Evolutionary conservation across 176 grass and related monocot genomes (phyloP), one percentile per base, ranked within the genome.

Genomic region (Tuctoria greenei): DNA sequence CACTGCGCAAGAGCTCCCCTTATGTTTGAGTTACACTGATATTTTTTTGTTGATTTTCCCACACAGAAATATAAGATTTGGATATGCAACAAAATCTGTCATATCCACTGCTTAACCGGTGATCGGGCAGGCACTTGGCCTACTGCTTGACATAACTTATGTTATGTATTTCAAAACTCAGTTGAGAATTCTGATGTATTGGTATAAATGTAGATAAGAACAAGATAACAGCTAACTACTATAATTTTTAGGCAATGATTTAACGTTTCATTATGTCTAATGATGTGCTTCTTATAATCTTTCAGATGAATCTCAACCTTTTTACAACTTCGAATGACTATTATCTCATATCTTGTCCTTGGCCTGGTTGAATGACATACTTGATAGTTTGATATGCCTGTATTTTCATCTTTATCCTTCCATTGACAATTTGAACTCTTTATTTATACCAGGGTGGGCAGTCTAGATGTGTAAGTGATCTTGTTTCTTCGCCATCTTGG

Each of bases 401-500:
- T 42, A 52, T 38, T 37, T 28, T 18, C 24, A 66, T 24, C 7
- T 73, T 10, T 60, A 39, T 47, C 11, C 56, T 87, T 77, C 25
- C 18, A 43, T 61, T 78, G 47, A 61, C 68, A 47, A 8, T 18
- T 41, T 77, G 9, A 47, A 49, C 47, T 60, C 17, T 23, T 72
- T 67, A 73, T 73, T 26, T 10, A 27, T 65, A 35, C 27, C 56
- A 87, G 85, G 79, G 31, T 87, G 79, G 61, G 24, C 67, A 49
- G 47, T 36, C 45, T 70, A 58, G 16, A 21, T 55, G 77, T 49
- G 43, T 54, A 9, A 20, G 5, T 38, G 54, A 73, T 18, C 79
- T 87, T 52, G 41, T 87, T 82, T 78, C 73, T 61, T 82, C 73
- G 34, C 36, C 79, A 61, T 87, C 85, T 65, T 87, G 85, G 85